phyloP scores from a whole-genome alignment of 192 early-diverging fungal genomes.

The Mortierella alpina region DNA sequence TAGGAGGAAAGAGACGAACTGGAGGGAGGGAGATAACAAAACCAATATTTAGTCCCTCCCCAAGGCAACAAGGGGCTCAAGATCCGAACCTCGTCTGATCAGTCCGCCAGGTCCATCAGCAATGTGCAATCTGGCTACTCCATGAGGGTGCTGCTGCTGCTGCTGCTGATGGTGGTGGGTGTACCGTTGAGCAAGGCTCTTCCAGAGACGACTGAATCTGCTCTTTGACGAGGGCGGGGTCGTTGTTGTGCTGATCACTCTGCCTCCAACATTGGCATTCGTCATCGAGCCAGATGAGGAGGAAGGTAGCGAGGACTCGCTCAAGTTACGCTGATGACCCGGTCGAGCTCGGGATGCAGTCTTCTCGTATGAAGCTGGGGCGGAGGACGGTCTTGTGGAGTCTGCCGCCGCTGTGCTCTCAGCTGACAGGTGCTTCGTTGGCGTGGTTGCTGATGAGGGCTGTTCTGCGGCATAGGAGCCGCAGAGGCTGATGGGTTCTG shows the following conservation, averaged over 20 bases:
- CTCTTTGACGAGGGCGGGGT: too few relatives aligned
- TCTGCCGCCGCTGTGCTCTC: not conserved
- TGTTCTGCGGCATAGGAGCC: not conserved
- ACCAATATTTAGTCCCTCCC: conserved; percentile 1
- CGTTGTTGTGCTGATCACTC: not conserved
- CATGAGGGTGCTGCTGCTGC: conserved; percentile 3
- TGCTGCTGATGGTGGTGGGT: not conserved
- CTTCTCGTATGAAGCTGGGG: not conserved
- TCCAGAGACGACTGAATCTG: conserved; percentile 27
- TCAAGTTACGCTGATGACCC: conserved; percentile 19
- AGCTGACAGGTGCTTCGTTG: too few relatives aligned
- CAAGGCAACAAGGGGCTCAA: conserved; percentile 17
- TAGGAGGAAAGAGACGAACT: too few relatives aligned
- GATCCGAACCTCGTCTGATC: conserved; percentile 2
- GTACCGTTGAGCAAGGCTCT: conserved; percentile 20
- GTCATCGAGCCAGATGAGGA: not conserved
- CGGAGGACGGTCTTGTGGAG: not conserved
- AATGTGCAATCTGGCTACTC: not conserved
- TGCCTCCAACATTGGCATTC: not conserved
- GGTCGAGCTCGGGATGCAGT: not conserved
- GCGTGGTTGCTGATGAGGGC: too few relatives aligned
- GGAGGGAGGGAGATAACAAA: too few relatives aligned
- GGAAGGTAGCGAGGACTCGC: conserved; percentile 1
- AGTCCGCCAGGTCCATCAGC: conserved; percentile 1
- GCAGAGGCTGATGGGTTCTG: not conserved